A percentile compares a stretch with the other conserved stretches of the same genome.
Conservation (phyloP, 225 moss, liverwort and hornwort genomes). For the Takakia lepidozioides region DNA sequence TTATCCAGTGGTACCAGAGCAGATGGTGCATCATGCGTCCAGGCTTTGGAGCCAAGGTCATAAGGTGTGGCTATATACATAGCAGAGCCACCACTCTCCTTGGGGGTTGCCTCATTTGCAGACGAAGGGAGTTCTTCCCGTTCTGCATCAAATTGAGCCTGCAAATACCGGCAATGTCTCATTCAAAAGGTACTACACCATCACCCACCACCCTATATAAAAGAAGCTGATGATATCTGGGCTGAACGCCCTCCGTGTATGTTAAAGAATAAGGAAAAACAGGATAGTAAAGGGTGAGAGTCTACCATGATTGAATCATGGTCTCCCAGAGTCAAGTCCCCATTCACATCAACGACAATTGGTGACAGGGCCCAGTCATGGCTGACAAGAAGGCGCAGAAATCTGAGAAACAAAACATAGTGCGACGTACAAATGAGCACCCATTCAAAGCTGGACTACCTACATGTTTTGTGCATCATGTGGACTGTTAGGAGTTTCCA, state of each 20-base stretch:
- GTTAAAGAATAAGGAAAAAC: too few relatives aligned
- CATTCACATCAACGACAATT: slow-evolving; percentile 82
- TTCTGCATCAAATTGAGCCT: slow-evolving; percentile 53
- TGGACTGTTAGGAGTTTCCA: too few relatives aligned
- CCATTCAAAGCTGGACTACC: too few relatives aligned
- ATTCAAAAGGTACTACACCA: slow-evolving; percentile 2
- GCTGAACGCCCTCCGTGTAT: too few relatives aligned
- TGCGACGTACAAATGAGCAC: too few relatives aligned
- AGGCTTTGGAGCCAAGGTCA: slow-evolving; percentile 74
- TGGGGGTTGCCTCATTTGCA: slow-evolving; percentile 39
- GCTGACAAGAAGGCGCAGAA: slow-evolving; percentile 54
- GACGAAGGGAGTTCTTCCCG: too few relatives aligned
- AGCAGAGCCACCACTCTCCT: slow-evolving; percentile 34
- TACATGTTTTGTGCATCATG: too few relatives aligned
- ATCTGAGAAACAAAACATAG: slow-evolving; percentile 28
- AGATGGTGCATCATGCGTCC: slow-evolving; percentile 67
- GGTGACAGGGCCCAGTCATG: slow-evolving; percentile 80
- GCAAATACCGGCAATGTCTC: slow-evolving; percentile 3
- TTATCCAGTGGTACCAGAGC: too few relatives aligned
- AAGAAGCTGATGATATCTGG: too few relatives aligned
- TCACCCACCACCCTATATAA: slow-evolving; percentile 1
- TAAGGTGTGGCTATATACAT: slow-evolving; percentile 87
- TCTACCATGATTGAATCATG: slow-evolving; percentile 47
- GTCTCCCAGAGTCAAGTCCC: slow-evolving; percentile 42
- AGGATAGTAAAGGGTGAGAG: background rate